Conservation (phyloP, 169 alveolate genomes). For the Cryptosporidium bovis region DNA sequence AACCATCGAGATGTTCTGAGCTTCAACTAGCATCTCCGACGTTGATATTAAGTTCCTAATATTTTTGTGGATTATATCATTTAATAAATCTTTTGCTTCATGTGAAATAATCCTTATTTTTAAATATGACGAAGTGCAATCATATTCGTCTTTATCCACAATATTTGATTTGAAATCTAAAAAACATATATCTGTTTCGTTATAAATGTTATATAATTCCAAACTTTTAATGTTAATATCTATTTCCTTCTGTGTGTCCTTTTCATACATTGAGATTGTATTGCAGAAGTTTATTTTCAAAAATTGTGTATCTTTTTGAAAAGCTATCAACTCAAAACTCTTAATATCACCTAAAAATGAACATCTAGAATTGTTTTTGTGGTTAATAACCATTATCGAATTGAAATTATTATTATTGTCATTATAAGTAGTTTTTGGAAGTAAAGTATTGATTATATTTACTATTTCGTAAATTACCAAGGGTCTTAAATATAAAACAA, state of each 20-base stretch:
- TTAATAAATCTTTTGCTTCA: neutral
- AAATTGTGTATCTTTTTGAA: conserved; percentile 18
- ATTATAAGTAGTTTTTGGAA: too few species aligned
- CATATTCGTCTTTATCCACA: neutral
- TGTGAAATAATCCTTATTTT: conserved; percentile 18
- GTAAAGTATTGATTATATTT: neutral
- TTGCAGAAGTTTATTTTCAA: neutral
- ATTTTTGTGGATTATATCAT: conserved; percentile 6
- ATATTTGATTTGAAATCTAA: conserved; percentile 5
- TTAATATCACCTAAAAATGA: neutral
- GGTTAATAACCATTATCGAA: too few species aligned
- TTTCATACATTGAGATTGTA: conserved; percentile 13
- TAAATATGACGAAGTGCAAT: neutral
- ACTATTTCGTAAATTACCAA: conserved; percentile 34
- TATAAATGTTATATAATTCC: conserved; percentile 1
- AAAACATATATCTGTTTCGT: conserved; percentile 32
- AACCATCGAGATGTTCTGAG: conserved; percentile 3
- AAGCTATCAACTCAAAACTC: conserved; percentile 38
- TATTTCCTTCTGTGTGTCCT: conserved; percentile 25
- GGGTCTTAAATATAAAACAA: conserved; percentile 17
- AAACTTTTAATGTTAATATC: neutral
- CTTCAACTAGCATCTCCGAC: conserved; percentile 59
- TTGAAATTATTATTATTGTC: too few species aligned
- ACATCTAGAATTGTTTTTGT: neutral
- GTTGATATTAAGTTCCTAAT: conserved; percentile 1